Base-by-base conservation (phyloP, 1,284 basidiomycete genomes). In the Sphagnurus paluster region DNA sequence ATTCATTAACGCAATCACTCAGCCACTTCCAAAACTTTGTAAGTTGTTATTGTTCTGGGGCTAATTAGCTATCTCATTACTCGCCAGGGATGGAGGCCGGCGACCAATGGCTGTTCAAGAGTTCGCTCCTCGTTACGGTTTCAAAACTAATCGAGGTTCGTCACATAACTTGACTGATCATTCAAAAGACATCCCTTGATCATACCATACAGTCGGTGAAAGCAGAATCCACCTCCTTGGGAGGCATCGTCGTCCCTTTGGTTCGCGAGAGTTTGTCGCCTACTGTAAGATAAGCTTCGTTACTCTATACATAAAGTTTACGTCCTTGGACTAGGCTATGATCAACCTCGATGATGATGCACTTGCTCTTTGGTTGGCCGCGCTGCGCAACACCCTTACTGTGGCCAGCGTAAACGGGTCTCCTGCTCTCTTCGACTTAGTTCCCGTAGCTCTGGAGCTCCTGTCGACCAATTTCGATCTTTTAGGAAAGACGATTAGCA, bases 261-360 rank as follows among this genome's bases (percentile, higher is more conserved):
- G 74, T 95, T 29, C 80, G 77, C 53, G 89, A 94, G 59, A 82
- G 86, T 59, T 66, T 94, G 50, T 73, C 77, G 14, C 76, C 82
- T 16, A 77, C 72, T 3, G 87, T 88, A 60, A 9, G 55, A 51
- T 17, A 4, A 29, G 14, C 1, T 37, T 26, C n/a, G 30, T 10
- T 20, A 14, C 70, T 65, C 14, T 26, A 14, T 16, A 19, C 38
- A 43, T 28, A 6, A 39, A 25, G n/a, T 36, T 24, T 9, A 46
- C 14, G 42, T 21, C 21, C 20, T 25, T 45, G 16, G 45, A 38
- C 14, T 49, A 89, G 87, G 79, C 78, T 17, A 79, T 81, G 46
- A 71, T 79, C 20, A 79, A 87, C 55, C 76, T 96, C 39, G 93
- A 96, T 51, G 80, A 84, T 47, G 91, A 95, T 63, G 88, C 80